These are phyloP conservation scores for Fusarium cicatricum DNA, from an alignment of 2,329 filamentous ascomycete genomes.

Conservation along the genomic window DNA sequence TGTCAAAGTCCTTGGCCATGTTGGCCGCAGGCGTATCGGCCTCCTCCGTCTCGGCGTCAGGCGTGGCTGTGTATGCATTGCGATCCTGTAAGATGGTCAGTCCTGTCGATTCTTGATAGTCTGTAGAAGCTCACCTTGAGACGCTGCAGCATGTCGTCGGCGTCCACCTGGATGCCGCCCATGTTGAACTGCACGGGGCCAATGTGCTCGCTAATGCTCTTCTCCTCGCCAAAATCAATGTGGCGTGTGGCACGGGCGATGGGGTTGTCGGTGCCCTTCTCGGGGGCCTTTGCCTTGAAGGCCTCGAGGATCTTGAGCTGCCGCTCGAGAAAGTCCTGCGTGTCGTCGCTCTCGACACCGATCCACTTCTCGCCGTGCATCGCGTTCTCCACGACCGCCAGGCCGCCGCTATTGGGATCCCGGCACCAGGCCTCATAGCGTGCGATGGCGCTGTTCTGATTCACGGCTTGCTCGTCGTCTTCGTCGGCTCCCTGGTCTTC, in stretches of 20 bases:
- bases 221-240: constrained; percentile 52
- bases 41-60: constrained; percentile 53
- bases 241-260: constrained; percentile 36
- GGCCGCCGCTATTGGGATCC: constrained; percentile 72
- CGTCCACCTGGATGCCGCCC: constrained; percentile 95
- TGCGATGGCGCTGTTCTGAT: constrained; percentile 68
- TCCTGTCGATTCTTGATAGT: background rate
- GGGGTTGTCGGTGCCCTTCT: constrained; percentile 48
- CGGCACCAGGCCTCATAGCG: constrained; percentile 83
- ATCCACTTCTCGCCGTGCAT: constrained; percentile 49
- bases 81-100: constrained; percentile 57
- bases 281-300: constrained; percentile 63
- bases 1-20: constrained; percentile 57
- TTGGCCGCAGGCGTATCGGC: constrained; percentile 50
- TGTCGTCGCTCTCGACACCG: constrained; percentile 60
- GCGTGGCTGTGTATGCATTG: constrained; percentile 59
- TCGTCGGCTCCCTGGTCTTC: constrained; percentile 37
- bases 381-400: constrained; percentile 51
- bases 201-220: constrained; percentile 78
- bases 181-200: constrained; percentile 98
- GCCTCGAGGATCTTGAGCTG: constrained; percentile 81
- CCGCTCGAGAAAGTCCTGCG: constrained; percentile 78
- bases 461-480: constrained; percentile 35
- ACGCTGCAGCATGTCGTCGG: constrained; percentile 89
- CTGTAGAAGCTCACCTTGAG: constrained; percentile 70